phyloP scores from a whole-genome alignment of 164 flowering plant species.

The Paratinospora sagittata region DNA sequence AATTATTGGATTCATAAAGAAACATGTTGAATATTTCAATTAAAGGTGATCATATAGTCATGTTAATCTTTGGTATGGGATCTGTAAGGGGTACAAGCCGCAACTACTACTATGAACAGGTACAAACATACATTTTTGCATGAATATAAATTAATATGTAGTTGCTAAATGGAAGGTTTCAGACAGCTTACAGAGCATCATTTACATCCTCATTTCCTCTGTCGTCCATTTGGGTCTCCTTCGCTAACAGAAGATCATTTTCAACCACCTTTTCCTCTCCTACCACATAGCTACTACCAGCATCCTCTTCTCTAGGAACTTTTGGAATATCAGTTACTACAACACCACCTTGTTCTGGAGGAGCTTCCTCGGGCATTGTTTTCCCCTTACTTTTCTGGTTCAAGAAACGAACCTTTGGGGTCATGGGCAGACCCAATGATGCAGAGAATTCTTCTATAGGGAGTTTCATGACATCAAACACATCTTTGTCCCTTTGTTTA shows the following conservation, averaged over 20 bases:
- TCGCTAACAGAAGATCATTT: conserved; percentile 28
- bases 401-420: conserved; percentile 72
- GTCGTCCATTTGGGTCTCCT: conserved; percentile 23
- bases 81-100: too few relatives aligned
- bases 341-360: conserved; percentile 25
- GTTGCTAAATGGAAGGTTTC: neutral
- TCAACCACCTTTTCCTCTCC: conserved; percentile 26
- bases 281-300: conserved; percentile 13
- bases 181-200: conserved; percentile 28
- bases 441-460: conserved; percentile 75
- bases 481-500: conserved; percentile 59
- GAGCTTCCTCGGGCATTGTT: conserved; percentile 19
- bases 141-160: neutral
- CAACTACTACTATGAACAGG: neutral
- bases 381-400: conserved; percentile 38
- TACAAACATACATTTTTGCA: neutral
- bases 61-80: too few relatives aligned
- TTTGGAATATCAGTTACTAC: conserved; percentile 16
- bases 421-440: conserved; percentile 79
- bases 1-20: neutral
- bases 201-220: conserved; percentile 20
- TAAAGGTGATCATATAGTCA: neutral
- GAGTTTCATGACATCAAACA: conserved; percentile 69
- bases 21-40: neutral
- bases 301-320: conserved; percentile 13